phyloP scores from a whole-genome alignment of 169 alveolate species.

The Hepatocystis sp. region DNA sequence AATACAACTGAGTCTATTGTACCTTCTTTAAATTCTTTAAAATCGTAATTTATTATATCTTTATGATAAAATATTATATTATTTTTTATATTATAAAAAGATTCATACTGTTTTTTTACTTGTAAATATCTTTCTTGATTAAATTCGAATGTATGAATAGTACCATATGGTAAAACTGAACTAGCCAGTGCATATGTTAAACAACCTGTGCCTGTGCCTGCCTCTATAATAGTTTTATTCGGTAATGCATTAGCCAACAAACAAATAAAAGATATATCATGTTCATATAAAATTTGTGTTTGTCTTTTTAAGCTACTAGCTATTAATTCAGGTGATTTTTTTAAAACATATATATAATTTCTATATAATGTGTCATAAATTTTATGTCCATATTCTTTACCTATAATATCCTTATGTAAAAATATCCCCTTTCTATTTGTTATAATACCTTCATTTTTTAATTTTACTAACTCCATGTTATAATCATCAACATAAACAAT shows the following conservation, averaged over 20 bases:
- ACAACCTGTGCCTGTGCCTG: slow-evolving; percentile 94
- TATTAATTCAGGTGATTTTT: slow-evolving; percentile 85
- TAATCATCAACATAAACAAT: slow-evolving; percentile 53
- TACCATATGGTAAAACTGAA: slow-evolving; percentile 90
- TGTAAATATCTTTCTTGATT: slow-evolving; percentile 88
- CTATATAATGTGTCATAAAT: slow-evolving; percentile 63
- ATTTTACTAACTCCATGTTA: slow-evolving; percentile 29
- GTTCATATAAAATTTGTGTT: slow-evolving; percentile 93
- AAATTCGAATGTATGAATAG: slow-evolving; percentile 90
- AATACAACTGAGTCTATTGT: slow-evolving; percentile 88
- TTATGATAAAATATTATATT: slow-evolving; percentile 79
- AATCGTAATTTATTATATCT: slow-evolving; percentile 81
- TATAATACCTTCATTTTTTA: slow-evolving; percentile 9
- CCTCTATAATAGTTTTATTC: slow-evolving; percentile 90
- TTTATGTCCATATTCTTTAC: slow-evolving; percentile 77
- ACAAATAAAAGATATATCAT: slow-evolving; percentile 91
- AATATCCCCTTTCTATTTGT: slow-evolving; percentile 70
- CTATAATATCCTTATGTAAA: slow-evolving; percentile 65
- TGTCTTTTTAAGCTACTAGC: slow-evolving; percentile 84
- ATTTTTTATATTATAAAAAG: slow-evolving; percentile 75
- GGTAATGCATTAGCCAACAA: slow-evolving; percentile 90
- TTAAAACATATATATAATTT: slow-evolving; percentile 57
- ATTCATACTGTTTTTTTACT: slow-evolving; percentile 78
- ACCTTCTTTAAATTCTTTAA: slow-evolving; percentile 69
- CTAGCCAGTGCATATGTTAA: slow-evolving; percentile 89